Percentiles rank a stretch among this genome's conserved stretches.
These are phyloP conservation scores for Areca catechu DNA, from an alignment of 176 grass and related monocot genomes.

Conservation along the genomic window DNA sequence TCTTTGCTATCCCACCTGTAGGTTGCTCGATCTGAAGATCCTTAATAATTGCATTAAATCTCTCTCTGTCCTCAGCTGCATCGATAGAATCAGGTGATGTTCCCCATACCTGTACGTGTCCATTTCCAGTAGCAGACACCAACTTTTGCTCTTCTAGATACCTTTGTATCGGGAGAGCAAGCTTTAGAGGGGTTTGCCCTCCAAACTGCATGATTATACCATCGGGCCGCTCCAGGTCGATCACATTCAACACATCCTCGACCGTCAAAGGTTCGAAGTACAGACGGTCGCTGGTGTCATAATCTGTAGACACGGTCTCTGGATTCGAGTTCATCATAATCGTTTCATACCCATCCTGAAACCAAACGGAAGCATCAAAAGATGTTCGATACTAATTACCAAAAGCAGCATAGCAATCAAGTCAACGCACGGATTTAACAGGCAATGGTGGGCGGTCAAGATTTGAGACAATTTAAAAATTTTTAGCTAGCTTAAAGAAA, in stretches of 20 bases:
- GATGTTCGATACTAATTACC: no score
- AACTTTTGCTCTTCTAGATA: constrained; percentile 64
- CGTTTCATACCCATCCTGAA: constrained; percentile 75
- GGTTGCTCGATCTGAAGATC: constrained; percentile 88
- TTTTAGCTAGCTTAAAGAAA: no score
- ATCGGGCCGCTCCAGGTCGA: constrained; percentile 83
- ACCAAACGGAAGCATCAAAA: constrained; percentile 5
- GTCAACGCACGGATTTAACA: no score
- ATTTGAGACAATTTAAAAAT: no score
- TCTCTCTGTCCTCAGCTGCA: constrained; percentile 88
- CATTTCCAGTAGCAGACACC: constrained; percentile 43
- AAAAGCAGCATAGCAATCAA: no score
- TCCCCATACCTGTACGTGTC: constrained; percentile 81
- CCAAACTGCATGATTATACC: constrained; percentile 97
- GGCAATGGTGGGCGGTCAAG: no score
- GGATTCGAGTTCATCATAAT: constrained; percentile 99
- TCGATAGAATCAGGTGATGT: constrained; percentile 97
- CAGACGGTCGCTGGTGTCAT: constrained; percentile 83
- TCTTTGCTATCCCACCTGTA: constrained; percentile 92
- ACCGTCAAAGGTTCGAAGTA: constrained; percentile 94
- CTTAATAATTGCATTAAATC: constrained; percentile 91
- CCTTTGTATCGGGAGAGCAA: constrained; percentile 69
- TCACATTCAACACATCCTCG: constrained; percentile 88
- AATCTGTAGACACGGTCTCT: constrained; percentile 98
- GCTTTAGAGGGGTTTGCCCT: constrained; percentile 94